Conservation (phyloP, 306 rosid genomes). For the Ormosia emarginata region DNA sequence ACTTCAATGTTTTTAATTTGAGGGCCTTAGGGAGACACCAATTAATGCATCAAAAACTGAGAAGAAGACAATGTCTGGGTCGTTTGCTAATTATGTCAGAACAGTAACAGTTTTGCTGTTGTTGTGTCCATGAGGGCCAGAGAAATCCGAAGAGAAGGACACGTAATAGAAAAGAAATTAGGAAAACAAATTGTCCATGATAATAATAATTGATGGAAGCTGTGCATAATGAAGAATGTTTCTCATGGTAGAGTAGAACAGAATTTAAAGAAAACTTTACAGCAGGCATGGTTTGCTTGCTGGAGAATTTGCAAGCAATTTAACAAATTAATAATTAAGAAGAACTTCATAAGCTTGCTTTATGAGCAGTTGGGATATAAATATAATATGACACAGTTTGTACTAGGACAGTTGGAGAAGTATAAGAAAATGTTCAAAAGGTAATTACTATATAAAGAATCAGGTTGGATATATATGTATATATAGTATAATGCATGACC, state of each 20-base stretch:
- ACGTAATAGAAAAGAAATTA: neutral
- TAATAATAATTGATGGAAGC: constrained; percentile 8
- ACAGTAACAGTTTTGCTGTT: neutral
- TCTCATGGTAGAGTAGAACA: neutral
- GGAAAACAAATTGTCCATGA: neutral
- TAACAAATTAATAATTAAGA: neutral
- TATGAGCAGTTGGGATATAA: neutral
- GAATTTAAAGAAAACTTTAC: neutral
- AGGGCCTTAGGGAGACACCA: neutral
- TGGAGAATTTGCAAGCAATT: neutral
- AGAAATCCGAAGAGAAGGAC: constrained; percentile 17
- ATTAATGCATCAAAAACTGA: neutral
- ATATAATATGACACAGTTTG: neutral
- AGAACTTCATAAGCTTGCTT: neutral
- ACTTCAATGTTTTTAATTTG: neutral
- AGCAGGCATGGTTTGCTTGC: neutral
- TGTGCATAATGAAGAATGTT: neutral
- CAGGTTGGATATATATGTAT: neutral
- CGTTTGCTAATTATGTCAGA: constrained; percentile 18
- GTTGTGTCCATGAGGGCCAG: neutral
- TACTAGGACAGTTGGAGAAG: neutral
- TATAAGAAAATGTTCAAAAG: neutral
- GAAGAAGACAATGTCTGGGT: constrained; percentile 30
- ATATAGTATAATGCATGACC: neutral
- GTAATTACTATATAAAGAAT: neutral